These are phyloP conservation scores for Pouteria glomerata DNA, from an alignment of 148 eudicot species.

Conservation along the genomic window DNA sequence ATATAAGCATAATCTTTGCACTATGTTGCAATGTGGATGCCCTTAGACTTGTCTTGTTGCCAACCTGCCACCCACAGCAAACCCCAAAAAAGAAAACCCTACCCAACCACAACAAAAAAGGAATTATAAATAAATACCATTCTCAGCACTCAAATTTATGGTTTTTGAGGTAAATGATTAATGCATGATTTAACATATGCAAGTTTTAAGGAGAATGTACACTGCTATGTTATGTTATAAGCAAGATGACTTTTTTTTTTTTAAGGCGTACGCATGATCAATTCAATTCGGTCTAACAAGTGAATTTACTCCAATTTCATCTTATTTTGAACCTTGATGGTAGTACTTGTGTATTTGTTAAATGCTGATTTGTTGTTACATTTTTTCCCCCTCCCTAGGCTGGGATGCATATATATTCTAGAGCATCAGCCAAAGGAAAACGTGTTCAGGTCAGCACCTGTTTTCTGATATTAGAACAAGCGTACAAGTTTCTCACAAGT, in stretches of 20 bases:
- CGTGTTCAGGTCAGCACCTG: conserved; percentile 82
- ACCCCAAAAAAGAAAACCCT: too few species aligned
- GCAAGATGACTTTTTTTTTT: background rate
- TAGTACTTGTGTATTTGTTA: background rate
- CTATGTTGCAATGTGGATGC: background rate
- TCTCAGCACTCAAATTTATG: background rate
- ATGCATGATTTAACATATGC: background rate
- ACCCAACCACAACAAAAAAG: background rate
- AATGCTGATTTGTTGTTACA: background rate
- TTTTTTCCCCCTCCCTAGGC: conserved; percentile 41
- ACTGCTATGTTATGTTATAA: background rate
- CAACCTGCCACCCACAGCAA: too few species aligned
- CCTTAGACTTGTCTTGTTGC: background rate
- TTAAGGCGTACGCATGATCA: background rate
- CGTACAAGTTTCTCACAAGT: background rate
- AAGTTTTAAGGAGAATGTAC: background rate
- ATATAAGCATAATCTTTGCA: background rate
- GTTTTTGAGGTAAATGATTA: background rate
- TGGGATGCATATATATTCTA: conserved; percentile 89
- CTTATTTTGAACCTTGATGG: background rate
- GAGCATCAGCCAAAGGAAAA: conserved; percentile 95
- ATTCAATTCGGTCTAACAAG: background rate
- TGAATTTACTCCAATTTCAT: background rate
- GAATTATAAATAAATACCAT: background rate
- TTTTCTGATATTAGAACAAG: background rate